phyloP scores from a whole-genome alignment of 139 green algal species.

The Dunaliella sp. region DNA sequence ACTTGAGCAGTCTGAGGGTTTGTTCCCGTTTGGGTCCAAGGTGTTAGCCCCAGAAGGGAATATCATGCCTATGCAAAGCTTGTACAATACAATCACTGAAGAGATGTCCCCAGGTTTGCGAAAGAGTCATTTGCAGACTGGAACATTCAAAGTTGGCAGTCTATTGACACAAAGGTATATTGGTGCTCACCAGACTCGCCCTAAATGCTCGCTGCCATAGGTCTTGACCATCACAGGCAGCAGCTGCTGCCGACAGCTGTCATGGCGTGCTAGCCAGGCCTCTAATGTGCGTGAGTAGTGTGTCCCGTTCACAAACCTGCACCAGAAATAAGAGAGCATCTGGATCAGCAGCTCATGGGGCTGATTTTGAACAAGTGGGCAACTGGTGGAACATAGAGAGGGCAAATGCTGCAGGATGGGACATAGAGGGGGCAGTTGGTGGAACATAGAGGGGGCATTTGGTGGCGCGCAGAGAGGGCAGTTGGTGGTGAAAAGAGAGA shows the following conservation, averaged over 20 bases:
- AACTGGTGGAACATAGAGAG: neutral
- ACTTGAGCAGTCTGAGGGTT: too few species aligned
- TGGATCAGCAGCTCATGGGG: neutral
- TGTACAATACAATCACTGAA: too few species aligned
- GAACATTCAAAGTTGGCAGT: too few species aligned
- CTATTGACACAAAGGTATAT: too few species aligned
- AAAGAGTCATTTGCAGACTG: too few species aligned
- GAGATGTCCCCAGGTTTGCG: too few species aligned
- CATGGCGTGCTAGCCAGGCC: conserved; percentile 83
- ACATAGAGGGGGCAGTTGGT: neutral
- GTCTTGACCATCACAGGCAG: conserved; percentile 4
- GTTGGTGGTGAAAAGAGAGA: neutral
- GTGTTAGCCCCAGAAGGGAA: too few species aligned
- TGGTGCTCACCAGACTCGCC: conserved; percentile 9
- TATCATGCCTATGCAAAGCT: too few species aligned
- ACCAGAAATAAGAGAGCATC: neutral
- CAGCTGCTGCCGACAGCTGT: conserved; percentile 25
- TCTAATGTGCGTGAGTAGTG: conserved; percentile 89
- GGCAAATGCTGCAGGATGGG: neutral
- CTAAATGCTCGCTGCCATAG: conserved; percentile 1
- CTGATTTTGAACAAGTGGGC: neutral
- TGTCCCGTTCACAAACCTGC: conserved; percentile 81
- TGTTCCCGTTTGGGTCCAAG: too few species aligned
- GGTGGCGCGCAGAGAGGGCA: neutral
- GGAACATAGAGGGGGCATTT: neutral